Evolutionary conservation across 1,284 basidiomycete species (phyloP).

Genomic region (Macrocystidia cucumis): DNA sequence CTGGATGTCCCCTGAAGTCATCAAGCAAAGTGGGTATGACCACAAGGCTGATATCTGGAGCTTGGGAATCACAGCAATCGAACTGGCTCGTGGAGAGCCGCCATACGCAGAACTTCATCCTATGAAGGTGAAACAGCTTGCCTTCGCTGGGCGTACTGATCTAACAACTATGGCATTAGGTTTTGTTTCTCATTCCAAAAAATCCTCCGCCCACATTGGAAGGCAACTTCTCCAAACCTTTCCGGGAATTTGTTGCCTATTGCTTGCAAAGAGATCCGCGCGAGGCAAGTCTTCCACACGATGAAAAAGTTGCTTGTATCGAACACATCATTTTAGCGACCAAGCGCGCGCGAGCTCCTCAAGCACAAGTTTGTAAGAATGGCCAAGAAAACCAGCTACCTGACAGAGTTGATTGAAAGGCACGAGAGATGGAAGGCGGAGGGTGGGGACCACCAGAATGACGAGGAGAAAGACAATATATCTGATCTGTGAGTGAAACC

Average conservation of each 20-base stretch:
- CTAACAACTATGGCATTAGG: slow-evolving; percentile 38
- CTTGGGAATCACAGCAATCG: slow-evolving; percentile 94
- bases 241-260: slow-evolving; percentile 89
- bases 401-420: slow-evolving; percentile 93
- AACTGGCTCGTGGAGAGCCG: slow-evolving; percentile 95
- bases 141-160: background rate
- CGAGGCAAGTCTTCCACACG: slow-evolving; percentile 49
- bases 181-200: slow-evolving; percentile 96
- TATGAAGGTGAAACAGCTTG: slow-evolving; percentile 73
- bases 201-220: slow-evolving; percentile 91
- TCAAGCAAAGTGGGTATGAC: slow-evolving; percentile 99
- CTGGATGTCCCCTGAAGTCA: slow-evolving; percentile 99
- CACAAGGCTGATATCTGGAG: slow-evolving; percentile 99
- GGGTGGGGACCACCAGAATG: slow-evolving; percentile 71
- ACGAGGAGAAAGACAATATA: slow-evolving; percentile 54
- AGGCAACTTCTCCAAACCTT: slow-evolving; percentile 83
- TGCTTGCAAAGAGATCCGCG: slow-evolving; percentile 94
- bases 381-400: slow-evolving; percentile 90
- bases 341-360: slow-evolving; percentile 88
- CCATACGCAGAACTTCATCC: slow-evolving; percentile 97
- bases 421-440: slow-evolving; percentile 93
- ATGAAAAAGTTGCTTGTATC: background rate
- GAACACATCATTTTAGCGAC: slow-evolving; percentile 48
- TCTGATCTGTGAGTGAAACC: slow-evolving; percentile 48
- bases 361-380: slow-evolving; percentile 95